Base-by-base conservation (phyloP, 2,329 filamentous ascomycete genomes). In the Fusarium sp. region DNA sequence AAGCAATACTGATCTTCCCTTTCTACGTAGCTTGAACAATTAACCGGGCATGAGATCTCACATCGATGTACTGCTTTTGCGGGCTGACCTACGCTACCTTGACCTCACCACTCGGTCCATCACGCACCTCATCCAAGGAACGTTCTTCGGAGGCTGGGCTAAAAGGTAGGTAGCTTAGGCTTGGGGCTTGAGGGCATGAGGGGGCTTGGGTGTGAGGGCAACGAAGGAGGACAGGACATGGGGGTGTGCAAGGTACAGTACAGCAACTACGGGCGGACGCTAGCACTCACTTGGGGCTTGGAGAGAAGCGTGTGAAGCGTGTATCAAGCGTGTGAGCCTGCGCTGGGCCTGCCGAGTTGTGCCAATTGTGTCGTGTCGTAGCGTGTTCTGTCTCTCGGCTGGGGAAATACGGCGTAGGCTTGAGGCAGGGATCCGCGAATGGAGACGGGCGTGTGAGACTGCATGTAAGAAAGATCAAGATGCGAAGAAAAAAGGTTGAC, bases 281-380 rank as follows among this genome's bases (percentile, higher is more conserved):
- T 54, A 67, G 46, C 58, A 67, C 56, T 69, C 63, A 73, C 68
- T 57, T 72, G 61, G 58, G 49, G 68, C 57, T 68, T 66, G 45
- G 49, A 34, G 22, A 58, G 45, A 57, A 71, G 60, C 59, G 57
- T 68, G 69, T 72, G 64, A 69, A 70, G 66, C 66, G 66, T 68
- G 66, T 68, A 57, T 68, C 45, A 60, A 68, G 59, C 66, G 64
- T 68, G 64, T 68, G 63, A 64, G 61, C 57, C 63, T 60, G 42
- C 53, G 52, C 66, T 70, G 62, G 67, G 50, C 52, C 51, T 51
- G 66, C 22, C 49, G 49, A 61, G 51, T 69, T 74, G 69, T 74
- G 69, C 72, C 72, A 74, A 72, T 71, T 74, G 64, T 74, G 72
- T 73, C 71, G 72, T 74, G 71, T 74, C 70, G 70, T 72, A 73